Base-by-base conservation (phyloP, 345 rosid species). In the Eucalyptus urophylla region DNA sequence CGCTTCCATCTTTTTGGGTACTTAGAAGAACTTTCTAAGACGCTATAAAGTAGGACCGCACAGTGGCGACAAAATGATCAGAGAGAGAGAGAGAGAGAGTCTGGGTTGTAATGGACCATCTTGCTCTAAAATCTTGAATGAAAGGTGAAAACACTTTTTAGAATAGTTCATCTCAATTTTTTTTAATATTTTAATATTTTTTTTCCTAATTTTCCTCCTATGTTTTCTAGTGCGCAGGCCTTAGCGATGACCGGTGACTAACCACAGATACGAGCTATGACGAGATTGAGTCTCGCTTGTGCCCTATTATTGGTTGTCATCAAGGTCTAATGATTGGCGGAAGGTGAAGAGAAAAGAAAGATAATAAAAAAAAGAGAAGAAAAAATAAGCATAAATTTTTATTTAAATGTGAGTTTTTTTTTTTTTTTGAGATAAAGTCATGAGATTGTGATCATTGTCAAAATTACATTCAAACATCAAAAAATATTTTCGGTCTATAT, bases 261-360 rank as follows among this genome's bases (percentile, higher is more conserved):
- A 11, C 10, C 58, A 53, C 10, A 8, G 3, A 56, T 25, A 24
- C 3, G 13, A 12, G 24, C 58, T 8, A 53, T 1, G 3, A 24
- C 1, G 13, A 56, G 27, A 24, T 9, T 3, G 5, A 0, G 14
- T 22, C 13, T 56, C 6, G 14, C 62, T 56, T 56, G 62, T 56
- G 62, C 62, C 29, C 29, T 24, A 5, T 56, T 22, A 24, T 56
- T 9, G 62, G 62, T 11, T 6, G 1, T 56, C 62, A 22, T 24
- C 1, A n/a, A n/a, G n/a, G 62, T 24, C 27, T 24, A 22, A 56
- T 0, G 6, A 56, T 22, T 22, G 13, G 6, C 0, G 0, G 6
- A 22, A 24, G 6, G 29, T 2, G 29, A 56, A 56, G 62, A 6
- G 10, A 10, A 56, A 56, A 24, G 1, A 24, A 56, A 56, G 1